A percentile compares a stretch with the other conserved stretches of the same genome.
Conservation (phyloP, 2,329 filamentous ascomycete genomes). For the Trichoderma citrinoviride region DNA sequence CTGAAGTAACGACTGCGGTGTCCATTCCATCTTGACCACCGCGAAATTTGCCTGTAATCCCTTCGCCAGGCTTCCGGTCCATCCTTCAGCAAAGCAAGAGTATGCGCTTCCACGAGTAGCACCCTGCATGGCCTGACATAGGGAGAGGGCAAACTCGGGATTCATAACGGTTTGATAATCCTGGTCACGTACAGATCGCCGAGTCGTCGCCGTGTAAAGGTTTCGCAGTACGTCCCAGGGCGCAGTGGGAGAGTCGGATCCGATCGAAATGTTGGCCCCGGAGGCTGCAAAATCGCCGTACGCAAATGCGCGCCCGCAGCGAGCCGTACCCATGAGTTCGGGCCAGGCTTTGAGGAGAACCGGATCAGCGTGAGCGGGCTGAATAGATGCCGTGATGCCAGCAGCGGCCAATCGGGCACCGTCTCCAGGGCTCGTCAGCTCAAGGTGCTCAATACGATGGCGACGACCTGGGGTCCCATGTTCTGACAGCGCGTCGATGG, state of each 20-base stretch:
- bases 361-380: conserved; percentile 12
- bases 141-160: conserved; percentile 5
- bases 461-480: conserved; percentile 10
- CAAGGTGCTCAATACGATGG: conserved; percentile 15
- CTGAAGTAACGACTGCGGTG: background rate
- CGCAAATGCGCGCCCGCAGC: conserved; percentile 2
- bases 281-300: conserved; percentile 12
- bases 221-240: conserved; percentile 11
- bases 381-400: conserved; percentile 12
- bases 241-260: conserved; percentile 8
- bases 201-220: conserved; percentile 11
- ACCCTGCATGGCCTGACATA: conserved; percentile 10
- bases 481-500: conserved; percentile 13
- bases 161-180: background rate
- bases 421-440: conserved; percentile 5
- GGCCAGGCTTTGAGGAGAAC: conserved; percentile 16
- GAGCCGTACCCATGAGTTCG: background rate
- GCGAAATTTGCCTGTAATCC: background rate
- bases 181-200: conserved; percentile 3
- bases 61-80: conserved; percentile 4
- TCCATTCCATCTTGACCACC: conserved; percentile 11
- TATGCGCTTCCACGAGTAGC: conserved; percentile 11
- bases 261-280: conserved; percentile 4
- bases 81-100: conserved; percentile 10
- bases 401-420: conserved; percentile 7